phyloP scores from a whole-genome alignment of 2,329 filamentous ascomycete species.

The Thielaviopsis ethacetica region DNA sequence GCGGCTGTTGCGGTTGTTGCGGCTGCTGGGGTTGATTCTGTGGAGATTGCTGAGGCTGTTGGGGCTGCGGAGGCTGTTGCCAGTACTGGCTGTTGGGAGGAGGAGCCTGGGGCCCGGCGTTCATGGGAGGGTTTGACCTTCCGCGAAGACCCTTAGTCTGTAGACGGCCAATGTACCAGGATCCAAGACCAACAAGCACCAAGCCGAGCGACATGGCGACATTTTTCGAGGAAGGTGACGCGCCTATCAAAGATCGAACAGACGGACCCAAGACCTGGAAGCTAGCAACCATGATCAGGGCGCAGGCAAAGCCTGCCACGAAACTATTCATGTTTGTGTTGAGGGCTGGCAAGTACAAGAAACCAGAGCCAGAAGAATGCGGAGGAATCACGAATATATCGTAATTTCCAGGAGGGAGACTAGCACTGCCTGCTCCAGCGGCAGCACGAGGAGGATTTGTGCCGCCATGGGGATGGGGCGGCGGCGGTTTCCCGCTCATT shows the following conservation, averaged over 20 bases:
- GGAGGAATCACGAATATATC: slow-evolving; percentile 96
- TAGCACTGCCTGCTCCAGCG: slow-evolving; percentile 24
- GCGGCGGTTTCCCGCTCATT: slow-evolving; percentile 41
- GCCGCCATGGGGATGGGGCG: slow-evolving; percentile 77
- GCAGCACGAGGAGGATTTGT: slow-evolving; percentile 49
- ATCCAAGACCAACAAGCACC: slow-evolving; percentile 55
- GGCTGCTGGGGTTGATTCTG: slow-evolving; percentile 19
- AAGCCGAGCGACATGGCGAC: slow-evolving; percentile 58
- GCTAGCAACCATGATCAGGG: slow-evolving; percentile 55
- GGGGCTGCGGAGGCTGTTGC: slow-evolving; percentile 14
- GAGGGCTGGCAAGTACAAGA: slow-evolving; percentile 85
- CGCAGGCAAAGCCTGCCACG: slow-evolving; percentile 66
- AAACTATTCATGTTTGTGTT: slow-evolving; percentile 81
- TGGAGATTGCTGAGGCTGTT: slow-evolving; percentile 21
- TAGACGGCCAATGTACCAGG: slow-evolving; percentile 45
- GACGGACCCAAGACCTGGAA: slow-evolving; percentile 59
- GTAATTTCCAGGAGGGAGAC: slow-evolving; percentile 77
- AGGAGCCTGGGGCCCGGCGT: slow-evolving; percentile 12
- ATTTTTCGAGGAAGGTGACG: slow-evolving; percentile 55
- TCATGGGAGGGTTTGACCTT: slow-evolving; percentile 8
- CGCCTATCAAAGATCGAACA: slow-evolving; percentile 55
- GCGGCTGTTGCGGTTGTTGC: slow-evolving; percentile 19
- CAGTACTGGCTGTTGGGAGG: slow-evolving; percentile 11
- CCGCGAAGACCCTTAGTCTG: slow-evolving; percentile 18
- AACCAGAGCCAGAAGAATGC: slow-evolving; percentile 74